Conservation (phyloP, 768 basidiomycete genomes). For the Tulasnella sp. region DNA sequence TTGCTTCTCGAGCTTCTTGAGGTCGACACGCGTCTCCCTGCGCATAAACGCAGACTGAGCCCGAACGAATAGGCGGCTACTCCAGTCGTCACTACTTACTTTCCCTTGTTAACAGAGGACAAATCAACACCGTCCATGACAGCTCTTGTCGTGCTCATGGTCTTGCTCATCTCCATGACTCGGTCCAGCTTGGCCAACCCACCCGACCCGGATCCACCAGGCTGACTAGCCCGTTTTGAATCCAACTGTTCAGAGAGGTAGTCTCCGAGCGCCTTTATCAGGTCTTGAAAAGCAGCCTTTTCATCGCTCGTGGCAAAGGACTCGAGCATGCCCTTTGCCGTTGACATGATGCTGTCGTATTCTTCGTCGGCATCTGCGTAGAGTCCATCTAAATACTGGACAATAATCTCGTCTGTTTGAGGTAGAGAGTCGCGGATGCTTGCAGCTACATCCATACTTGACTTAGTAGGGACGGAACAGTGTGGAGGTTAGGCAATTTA, state of each 20-base stretch:
- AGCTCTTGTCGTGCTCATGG: conserved; percentile 71
- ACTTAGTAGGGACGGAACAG: neutral
- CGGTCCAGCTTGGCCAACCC: conserved; percentile 53
- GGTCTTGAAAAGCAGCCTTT: conserved; percentile 54
- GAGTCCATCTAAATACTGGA: conserved; percentile 82
- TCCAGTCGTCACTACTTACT: conserved; percentile 46
- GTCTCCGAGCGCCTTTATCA: conserved; percentile 57
- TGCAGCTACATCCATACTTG: conserved; percentile 24
- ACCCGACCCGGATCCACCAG: neutral
- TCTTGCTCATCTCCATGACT: conserved; percentile 83
- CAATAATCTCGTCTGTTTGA: conserved; percentile 71
- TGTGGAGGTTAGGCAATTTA: neutral
- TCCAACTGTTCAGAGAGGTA: conserved; percentile 26
- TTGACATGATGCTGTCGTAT: conserved; percentile 69
- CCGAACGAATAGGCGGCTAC: neutral
- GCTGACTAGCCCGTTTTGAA: conserved; percentile 21
- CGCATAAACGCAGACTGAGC: conserved; percentile 22
- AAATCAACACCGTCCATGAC: conserved; percentile 80
- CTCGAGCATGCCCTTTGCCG: conserved; percentile 67
- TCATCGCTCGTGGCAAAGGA: conserved; percentile 57
- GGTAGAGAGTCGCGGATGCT: conserved; percentile 31
- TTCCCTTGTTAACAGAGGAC: conserved; percentile 91
- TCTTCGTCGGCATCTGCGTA: conserved; percentile 87
- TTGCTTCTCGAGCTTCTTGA: conserved; percentile 94
- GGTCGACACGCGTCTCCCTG: conserved; percentile 82